A percentile compares a stretch with the other conserved stretches of the same genome.
Conservation (phyloP, 2,329 filamentous ascomycete species). For the Arthrobotrys iridis region DNA sequence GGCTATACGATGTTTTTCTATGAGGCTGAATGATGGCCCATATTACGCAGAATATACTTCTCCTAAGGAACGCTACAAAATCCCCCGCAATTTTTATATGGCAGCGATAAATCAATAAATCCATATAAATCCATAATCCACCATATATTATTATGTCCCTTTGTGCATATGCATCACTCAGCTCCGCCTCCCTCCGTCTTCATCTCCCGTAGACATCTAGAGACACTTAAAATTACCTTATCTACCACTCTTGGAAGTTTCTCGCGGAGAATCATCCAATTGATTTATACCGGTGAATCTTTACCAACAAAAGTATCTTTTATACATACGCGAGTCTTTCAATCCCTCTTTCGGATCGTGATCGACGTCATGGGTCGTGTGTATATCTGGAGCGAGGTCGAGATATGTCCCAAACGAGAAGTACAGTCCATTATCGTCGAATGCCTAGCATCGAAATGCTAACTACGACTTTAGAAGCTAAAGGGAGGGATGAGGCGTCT, state of each 20-base stretch:
- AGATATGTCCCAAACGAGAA: conserved; percentile 17
- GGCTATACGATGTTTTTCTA: too few species aligned
- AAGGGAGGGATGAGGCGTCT: conserved; percentile 35
- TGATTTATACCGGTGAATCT: too few species aligned
- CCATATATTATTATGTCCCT: neutral
- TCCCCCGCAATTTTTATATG: neutral
- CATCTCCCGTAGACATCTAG: too few species aligned
- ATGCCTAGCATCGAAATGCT: neutral
- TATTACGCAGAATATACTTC: neutral
- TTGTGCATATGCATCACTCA: too few species aligned
- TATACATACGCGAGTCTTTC: too few species aligned
- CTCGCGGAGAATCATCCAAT: too few species aligned
- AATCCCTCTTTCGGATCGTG: too few species aligned
- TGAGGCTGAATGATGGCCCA: neutral
- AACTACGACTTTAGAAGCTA: conserved; percentile 9
- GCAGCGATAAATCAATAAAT: neutral
- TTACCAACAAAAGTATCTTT: too few species aligned
- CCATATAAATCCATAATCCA: neutral
- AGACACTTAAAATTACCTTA: too few species aligned
- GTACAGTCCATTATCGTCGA: neutral
- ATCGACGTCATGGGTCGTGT: conserved; percentile 12
- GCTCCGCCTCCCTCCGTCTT: neutral
- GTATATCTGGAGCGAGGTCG: conserved; percentile 6
- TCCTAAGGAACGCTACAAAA: neutral
- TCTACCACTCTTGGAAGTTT: too few species aligned